Evolutionary conservation across 176 grass and related monocot genomes (phyloP).

Genomic region (Oryza meridionalis): DNA sequence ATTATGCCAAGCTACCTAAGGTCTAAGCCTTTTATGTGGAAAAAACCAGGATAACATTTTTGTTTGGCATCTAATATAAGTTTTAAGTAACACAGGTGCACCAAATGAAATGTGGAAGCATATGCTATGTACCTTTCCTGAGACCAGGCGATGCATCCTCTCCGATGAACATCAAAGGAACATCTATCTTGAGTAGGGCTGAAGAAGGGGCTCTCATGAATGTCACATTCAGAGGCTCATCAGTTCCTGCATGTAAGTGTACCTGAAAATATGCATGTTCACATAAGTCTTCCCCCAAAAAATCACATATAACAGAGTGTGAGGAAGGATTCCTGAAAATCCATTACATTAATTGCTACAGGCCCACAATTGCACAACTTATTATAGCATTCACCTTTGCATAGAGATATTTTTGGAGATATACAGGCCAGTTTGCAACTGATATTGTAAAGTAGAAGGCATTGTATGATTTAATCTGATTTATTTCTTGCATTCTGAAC

Average conservation of each 20-base stretch:
- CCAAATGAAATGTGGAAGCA: neutral
- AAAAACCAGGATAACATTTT: neutral
- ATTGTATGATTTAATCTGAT: neutral
- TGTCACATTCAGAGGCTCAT: constrained; percentile 89
- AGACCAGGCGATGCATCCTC: constrained; percentile 96
- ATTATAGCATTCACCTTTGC: neutral
- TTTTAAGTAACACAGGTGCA: neutral
- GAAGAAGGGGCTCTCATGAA: constrained; percentile 92
- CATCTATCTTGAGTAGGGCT: constrained; percentile 89
- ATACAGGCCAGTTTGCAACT: neutral
- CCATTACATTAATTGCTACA: constrained; percentile 2
- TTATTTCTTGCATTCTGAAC: neutral
- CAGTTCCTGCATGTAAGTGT: constrained; percentile 79
- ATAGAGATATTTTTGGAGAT: neutral
- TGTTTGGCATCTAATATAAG: neutral
- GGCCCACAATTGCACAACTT: neutral
- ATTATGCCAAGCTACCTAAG: neutral
- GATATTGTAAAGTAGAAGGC: neutral
- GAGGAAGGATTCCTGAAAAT: neutral
- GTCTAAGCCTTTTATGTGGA: neutral
- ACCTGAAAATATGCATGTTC: constrained; percentile 49
- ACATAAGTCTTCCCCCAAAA: neutral
- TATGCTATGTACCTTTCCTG: constrained; percentile 64
- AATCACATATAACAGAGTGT: neutral
- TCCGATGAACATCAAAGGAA: constrained; percentile 89